These are phyloP conservation scores for Exophiala xenobiotica DNA, from an alignment of 2,329 filamentous ascomycete species.

Conservation along the genomic window DNA sequence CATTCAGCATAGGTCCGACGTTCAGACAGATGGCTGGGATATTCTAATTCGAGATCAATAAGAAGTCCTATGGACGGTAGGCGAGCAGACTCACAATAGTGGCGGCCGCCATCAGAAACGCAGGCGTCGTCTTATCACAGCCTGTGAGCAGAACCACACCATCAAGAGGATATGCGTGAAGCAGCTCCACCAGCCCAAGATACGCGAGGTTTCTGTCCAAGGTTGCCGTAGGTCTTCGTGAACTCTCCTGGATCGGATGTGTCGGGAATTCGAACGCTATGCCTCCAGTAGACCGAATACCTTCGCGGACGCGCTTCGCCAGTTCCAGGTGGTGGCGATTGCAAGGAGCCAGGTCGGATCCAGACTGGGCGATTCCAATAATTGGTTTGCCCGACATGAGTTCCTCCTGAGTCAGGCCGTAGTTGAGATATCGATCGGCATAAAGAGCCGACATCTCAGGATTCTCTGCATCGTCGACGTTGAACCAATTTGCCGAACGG, in stretches of 20 bases:
- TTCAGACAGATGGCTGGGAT: constrained; percentile 54
- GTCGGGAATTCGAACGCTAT: constrained; percentile 55
- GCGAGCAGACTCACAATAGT: constrained; percentile 41
- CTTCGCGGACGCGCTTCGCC: constrained; percentile 52
- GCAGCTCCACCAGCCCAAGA: constrained; percentile 49
- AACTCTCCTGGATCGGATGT: constrained; percentile 54
- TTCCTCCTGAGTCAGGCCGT: constrained; percentile 51
- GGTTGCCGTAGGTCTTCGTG: constrained; percentile 49
- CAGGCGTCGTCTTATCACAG: constrained; percentile 55
- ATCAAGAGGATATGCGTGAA: constrained; percentile 51
- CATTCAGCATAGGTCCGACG: constrained; percentile 55
- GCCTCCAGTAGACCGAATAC: constrained; percentile 50
- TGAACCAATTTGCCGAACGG: constrained; percentile 48
- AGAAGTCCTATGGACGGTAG: constrained; percentile 10
- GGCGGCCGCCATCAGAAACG: constrained; percentile 53
- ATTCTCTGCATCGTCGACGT: constrained; percentile 38
- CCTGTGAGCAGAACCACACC: constrained; percentile 53
- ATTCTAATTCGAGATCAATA: constrained; percentile 36
- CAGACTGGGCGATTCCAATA: constrained; percentile 54
- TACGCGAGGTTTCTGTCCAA: constrained; percentile 53
- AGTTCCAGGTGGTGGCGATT: constrained; percentile 53
- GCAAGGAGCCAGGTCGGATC: constrained; percentile 52
- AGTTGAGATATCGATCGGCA: constrained; percentile 53
- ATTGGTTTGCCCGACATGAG: constrained; percentile 52
- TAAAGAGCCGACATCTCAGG: constrained; percentile 49